Evolutionary conservation across 2,329 filamentous ascomycete species (phyloP), one percentile per base, ranked within the genome.

Genomic region (Alternaria angustiovoidea): DNA sequence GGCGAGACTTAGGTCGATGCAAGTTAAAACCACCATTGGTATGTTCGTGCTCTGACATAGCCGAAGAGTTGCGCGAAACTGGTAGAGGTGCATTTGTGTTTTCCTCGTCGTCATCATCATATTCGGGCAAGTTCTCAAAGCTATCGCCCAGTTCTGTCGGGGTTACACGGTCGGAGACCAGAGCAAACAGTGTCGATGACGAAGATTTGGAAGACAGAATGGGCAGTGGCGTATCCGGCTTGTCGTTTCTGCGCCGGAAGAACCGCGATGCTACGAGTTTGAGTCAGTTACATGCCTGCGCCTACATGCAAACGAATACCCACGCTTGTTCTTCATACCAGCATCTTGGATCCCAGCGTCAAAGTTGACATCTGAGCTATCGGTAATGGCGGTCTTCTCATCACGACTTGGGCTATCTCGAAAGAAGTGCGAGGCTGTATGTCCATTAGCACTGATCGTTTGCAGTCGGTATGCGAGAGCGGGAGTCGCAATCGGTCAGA

Each of bases 391-490:
- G 6, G 51, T 53, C 36, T 61, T 64, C 49, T 69, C 67, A 24
- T 73, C 65, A n/a, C 59, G 57, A 47, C 44, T 64, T 6, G 62
- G 62, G 22, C 49, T 47, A n/a, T 65, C 58, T 38, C 58, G 62
- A 56, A 72, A 72, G 54, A 69, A 66, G n/a, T 58, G 65, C 34
- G 68, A 73, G 18, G 67, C 70, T 72, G 30, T 2, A 2, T 22
- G 2, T 5, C 2, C 26, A 11, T 62, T 24, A 63, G 46, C 30
- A 20, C 20, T 14, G 5, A 6, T 2, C 18, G 9, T 51, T 28
- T 30, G 47, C 30, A 42, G 46, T 32, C 7, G 16, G 20, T 24
- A n/a, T 42, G 11, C 11, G 14, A 22, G 22, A 9, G 46, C 12
- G 5, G n/a, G 30, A 30, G 12, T 7, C 14, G 20, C 16, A 26